Percentiles rank a stretch among this genome's conserved stretches.
These are phyloP conservation scores for Eimeria acervulina DNA, from an alignment of 169 alveolate genomes.

Conservation along the genomic window DNA sequence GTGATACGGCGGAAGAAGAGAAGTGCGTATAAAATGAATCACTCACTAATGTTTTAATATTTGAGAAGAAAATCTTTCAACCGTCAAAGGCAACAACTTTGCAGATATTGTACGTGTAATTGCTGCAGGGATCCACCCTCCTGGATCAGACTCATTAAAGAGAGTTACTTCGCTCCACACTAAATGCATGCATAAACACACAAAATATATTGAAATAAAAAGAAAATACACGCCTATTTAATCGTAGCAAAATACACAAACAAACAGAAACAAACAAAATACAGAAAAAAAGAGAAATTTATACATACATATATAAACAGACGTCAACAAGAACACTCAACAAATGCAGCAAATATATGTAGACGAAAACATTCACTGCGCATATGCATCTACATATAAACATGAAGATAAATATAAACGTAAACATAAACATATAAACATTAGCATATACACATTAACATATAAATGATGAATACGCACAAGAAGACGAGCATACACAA, in stretches of 20 bases:
- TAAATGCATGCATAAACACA: not conserved
- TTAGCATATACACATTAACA: too few species aligned
- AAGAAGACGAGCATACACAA: too few species aligned
- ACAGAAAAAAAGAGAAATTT: not conserved
- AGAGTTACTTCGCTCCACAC: slow-evolving; percentile 87
- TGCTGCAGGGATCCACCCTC: slow-evolving; percentile 89
- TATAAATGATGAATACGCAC: not conserved
- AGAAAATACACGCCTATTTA: too few species aligned
- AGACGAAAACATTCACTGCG: too few species aligned
- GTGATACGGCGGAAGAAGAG: too few species aligned
- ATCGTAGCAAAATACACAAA: too few species aligned
- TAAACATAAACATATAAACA: not conserved
- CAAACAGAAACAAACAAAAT: not conserved
- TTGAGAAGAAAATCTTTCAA: slow-evolving; percentile 79
- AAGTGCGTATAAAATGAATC: too few species aligned
- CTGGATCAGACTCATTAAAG: slow-evolving; percentile 87
- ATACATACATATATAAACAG: too few species aligned
- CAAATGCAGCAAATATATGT: too few species aligned
- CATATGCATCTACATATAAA: too few species aligned
- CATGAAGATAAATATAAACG: not conserved
- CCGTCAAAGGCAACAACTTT: slow-evolving; percentile 86
- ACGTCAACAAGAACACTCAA: too few species aligned
- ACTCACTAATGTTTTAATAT: slow-evolving; percentile 87
- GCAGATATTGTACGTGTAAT: slow-evolving; percentile 85
- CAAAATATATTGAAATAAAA: not conserved